Base-by-base conservation (phyloP, 208 protist species). In the Wallacemonas rigidus region DNA sequence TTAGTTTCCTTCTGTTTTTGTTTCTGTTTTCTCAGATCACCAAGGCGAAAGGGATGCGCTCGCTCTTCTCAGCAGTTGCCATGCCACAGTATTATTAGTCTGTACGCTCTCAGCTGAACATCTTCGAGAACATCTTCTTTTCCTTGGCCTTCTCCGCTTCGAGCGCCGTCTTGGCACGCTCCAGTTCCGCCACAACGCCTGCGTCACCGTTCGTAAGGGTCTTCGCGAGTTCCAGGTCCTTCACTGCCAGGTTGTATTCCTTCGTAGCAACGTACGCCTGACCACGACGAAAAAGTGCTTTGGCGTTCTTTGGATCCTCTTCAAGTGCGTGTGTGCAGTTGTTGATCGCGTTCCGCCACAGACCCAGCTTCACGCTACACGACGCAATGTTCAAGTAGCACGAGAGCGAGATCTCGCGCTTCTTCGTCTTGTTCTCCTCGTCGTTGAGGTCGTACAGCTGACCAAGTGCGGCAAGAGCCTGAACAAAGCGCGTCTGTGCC, bases 341-440 rank as follows among this genome's bases (percentile, higher is more conserved):
- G 79, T 90, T 92, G 38, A 89, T 64, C 3, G 80, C 78, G 51
- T 91, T 89, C 50, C 64, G 57, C 86, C 85, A 94, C 43, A 89
- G 44, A 54, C 79, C 76, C 8, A 90, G 75, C 67, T 91, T 91
- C 14, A 90, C 79, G 64, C 81, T 87, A 76, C 86, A 89, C 35
- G 84, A 89, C 61, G 89, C 83, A 44, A 92, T 94, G 78, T 94
- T 94, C 54, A 94, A 76, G 77, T 94, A 81, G 77, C 89, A 94
- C 40, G 84, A 90, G 17, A 94, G 85, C n/a, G 81, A 75, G 38
- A 92, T 89, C 57, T 84, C 79, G 48, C 51, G 61, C 63, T 82
- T 83, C 72, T 80, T 77, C 6, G 57, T 64, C 72, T 71, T 75
- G 75, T 79, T 89, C 73, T 92, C 84, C 65, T 84, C 82, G 55